A percentile compares a stretch with the other conserved stretches of the same genome.
Conservation (phyloP, 306 rosid genomes). For the Trifolium fragiferum region DNA sequence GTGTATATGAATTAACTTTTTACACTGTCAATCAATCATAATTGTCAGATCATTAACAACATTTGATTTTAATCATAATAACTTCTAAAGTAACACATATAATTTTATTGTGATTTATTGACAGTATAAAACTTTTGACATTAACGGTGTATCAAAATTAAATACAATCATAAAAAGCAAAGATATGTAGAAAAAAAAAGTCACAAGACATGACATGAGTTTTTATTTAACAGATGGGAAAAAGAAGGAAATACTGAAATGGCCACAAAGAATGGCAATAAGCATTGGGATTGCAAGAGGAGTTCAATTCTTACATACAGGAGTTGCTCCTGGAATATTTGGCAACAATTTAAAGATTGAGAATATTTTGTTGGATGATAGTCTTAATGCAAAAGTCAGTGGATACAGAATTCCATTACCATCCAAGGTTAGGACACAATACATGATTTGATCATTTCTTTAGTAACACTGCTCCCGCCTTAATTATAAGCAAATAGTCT, state of each 20-base stretch:
- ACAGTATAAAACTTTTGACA: too few relatives aligned
- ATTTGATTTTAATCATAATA: neutral
- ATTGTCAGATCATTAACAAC: neutral
- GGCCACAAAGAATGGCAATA: conserved; percentile 99
- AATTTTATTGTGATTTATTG: neutral
- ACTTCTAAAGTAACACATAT: neutral
- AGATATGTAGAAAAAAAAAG: neutral
- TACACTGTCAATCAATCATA: neutral
- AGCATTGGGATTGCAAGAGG: conserved; percentile 89
- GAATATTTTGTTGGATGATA: conserved; percentile 77
- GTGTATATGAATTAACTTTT: too few relatives aligned
- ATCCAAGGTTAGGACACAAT: conserved; percentile 55
- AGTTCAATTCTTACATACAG: conserved; percentile 81
- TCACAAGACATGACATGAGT: conserved; percentile 2
- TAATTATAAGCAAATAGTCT: too few relatives aligned
- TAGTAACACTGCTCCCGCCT: neutral
- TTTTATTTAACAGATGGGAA: conserved; percentile 68
- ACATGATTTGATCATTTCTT: neutral
- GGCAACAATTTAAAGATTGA: conserved; percentile 73
- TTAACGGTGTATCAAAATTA: neutral
- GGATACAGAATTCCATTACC: conserved; percentile 69
- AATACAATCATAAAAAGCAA: neutral
- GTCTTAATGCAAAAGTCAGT: conserved; percentile 80
- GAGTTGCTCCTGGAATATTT: conserved; percentile 73
- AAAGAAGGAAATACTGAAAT: conserved; percentile 84